These are phyloP conservation scores for Sherardia arvensis DNA, from an alignment of 257 asterid genomes.

Conservation along the genomic window DNA sequence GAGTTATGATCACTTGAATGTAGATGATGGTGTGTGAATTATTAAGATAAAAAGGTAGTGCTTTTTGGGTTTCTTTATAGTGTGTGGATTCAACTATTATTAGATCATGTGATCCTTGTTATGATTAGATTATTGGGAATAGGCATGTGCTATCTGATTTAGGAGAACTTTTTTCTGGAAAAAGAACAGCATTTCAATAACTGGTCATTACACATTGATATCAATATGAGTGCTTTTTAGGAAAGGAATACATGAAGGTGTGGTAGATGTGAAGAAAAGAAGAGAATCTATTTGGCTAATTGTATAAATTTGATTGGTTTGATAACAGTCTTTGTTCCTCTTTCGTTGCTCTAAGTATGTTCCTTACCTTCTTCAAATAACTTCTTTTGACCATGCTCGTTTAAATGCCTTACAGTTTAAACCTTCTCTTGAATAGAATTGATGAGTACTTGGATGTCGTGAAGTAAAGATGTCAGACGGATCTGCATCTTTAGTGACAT, in stretches of 20 bases:
- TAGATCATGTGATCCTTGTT: not conserved
- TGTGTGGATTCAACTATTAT: not conserved
- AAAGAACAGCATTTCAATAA: not conserved
- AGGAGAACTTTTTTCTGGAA: not conserved
- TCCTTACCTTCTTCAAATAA: not conserved
- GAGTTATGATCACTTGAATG: not conserved
- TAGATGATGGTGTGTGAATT: not conserved
- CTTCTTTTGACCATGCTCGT: too few species aligned
- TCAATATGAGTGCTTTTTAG: not conserved
- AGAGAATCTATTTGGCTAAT: not conserved
- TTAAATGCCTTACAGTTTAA: not conserved
- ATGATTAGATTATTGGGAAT: not conserved
- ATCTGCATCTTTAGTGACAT: not conserved
- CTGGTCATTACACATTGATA: not conserved
- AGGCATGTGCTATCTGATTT: not conserved
- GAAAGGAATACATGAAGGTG: not conserved
- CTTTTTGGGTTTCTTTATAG: not conserved
- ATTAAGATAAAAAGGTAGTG: not conserved
- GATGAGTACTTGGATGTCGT: not conserved
- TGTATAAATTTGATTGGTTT: not conserved
- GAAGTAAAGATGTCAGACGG: not conserved
- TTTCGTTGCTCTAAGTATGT: not conserved
- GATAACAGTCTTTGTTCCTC: not conserved
- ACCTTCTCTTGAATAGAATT: not conserved
- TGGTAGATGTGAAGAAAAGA: not conserved